phyloP scores from a whole-genome alignment of 176 grass and related monocot genomes.

The Saccharum spontaneum region DNA sequence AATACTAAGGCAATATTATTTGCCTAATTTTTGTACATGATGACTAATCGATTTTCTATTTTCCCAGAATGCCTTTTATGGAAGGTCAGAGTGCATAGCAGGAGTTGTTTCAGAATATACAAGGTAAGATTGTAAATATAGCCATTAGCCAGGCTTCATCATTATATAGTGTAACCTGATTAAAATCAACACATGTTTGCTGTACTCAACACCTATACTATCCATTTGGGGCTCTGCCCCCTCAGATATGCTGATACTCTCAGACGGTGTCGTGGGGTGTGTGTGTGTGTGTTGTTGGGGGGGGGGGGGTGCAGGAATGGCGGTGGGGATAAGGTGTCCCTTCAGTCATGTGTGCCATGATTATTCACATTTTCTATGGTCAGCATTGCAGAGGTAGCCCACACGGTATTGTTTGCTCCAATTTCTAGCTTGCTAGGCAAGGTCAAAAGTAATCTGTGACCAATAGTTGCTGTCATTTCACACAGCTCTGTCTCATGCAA shows the following conservation, averaged over 20 bases:
- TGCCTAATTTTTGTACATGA: not conserved
- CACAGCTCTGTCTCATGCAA: not conserved
- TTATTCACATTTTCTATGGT: not conserved
- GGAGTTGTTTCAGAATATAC: not conserved
- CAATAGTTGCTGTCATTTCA: slow-evolving; percentile 1
- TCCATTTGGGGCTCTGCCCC: not conserved
- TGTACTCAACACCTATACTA: not conserved
- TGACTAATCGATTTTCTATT: not conserved
- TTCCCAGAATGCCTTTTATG: not conserved
- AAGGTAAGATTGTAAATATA: not conserved
- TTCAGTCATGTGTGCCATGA: not conserved
- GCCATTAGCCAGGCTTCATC: not conserved
- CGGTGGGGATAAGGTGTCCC: not conserved
- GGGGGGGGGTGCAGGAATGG: not conserved
- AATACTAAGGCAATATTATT: slow-evolving; percentile 5
- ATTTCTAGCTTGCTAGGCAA: not conserved
- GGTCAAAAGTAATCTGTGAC: slow-evolving; percentile 8
- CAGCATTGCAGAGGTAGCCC: not conserved
- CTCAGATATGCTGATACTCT: not conserved
- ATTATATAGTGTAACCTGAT: not conserved
- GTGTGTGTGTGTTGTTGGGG: no score
- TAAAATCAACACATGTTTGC: not conserved
- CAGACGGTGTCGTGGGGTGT: not conserved
- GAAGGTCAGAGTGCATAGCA: not conserved
- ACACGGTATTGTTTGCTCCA: not conserved